Evolutionary conservation across 2,329 filamentous ascomycete genomes (phyloP).

Genomic region (Bretziella fagacearum): DNA sequence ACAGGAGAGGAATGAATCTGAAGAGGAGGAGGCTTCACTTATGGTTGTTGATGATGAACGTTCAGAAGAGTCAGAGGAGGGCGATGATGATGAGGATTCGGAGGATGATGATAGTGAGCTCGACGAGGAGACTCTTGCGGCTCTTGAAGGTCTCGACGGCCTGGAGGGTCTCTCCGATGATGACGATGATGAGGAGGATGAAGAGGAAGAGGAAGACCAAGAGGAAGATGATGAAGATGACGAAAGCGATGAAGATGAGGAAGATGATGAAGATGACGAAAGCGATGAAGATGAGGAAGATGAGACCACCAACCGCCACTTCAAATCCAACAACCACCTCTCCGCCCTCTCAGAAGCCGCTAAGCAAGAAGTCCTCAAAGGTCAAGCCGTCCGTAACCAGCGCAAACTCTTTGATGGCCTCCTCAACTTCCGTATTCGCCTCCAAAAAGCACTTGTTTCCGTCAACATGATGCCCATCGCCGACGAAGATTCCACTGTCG

Average conservation of each 20-base stretch:
- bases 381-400: slow-evolving; percentile 70
- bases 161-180: not conserved
- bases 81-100: slow-evolving; percentile 23
- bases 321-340: slow-evolving; percentile 10
- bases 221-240: slow-evolving; percentile 25
- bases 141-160: slow-evolving; percentile 18
- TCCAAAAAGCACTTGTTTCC: slow-evolving; percentile 78
- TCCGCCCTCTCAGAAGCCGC: slow-evolving; percentile 14
- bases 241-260: slow-evolving; percentile 22
- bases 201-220: slow-evolving; percentile 21
- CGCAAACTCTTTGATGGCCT: slow-evolving; percentile 74
- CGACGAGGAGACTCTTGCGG: slow-evolving; percentile 23
- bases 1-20: slow-evolving; percentile 23
- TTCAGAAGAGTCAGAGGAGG: slow-evolving; percentile 20
- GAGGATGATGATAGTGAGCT: slow-evolving; percentile 21
- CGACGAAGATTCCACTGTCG: slow-evolving; percentile 22
- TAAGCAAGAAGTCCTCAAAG: slow-evolving; percentile 56
- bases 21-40: slow-evolving; percentile 15
- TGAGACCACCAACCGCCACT: slow-evolving; percentile 13
- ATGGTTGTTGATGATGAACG: slow-evolving; percentile 21
- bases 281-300: slow-evolving; percentile 19
- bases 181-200: slow-evolving; percentile 22
- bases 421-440: slow-evolving; percentile 74
- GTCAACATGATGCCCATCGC: slow-evolving; percentile 52
- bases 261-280: slow-evolving; percentile 21